Evolutionary conservation across 75 land plant species (phyloP), one percentile per base, ranked within the genome.

Genomic region (Sequoia sempervirens): DNA sequence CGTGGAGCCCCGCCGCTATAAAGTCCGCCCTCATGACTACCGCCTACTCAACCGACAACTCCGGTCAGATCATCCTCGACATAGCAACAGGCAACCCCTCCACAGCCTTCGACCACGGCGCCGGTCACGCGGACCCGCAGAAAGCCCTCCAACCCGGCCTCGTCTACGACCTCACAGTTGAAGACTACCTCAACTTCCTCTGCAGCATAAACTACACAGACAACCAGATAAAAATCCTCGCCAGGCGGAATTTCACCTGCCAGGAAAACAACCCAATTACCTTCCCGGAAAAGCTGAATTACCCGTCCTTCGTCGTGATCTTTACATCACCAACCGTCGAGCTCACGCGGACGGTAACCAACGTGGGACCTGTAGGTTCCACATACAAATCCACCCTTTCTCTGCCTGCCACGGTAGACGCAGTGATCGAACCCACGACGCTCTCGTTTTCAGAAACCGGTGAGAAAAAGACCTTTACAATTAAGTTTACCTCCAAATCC

Each of bases 21-120:
- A 75, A 84, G 20, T 96, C 98, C 1, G 98, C 98, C 3, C 90
- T 96, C 32, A 96, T 96, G 98, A 96, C 97, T n/a, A 92, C 95
- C 26, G 94, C 97, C 40, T 90, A 91, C 82, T 76, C 52, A 11
- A 5, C 58, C 13, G 91, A 92, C 89, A 91, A 87, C 37, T 38
- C 47, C 75, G 91, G 90, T 9, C 47, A 85, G 3, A 66, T 76
- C 36, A 56, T 95, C 30, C 82, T 64, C 32, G 97, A 94, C 82
- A 84, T 86, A n/a, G 91, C 91, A 26, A 92, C 93, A 43, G 91
- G 92, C 13, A 83, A 80, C 76, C 81, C 89, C 2, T 88, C 96
- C 72, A 92, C 96, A 17, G 91, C 97, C 11, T 92, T 89, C 85
- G 96, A 87, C 84, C 81, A 85, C 72, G 97, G 96, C n/a, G 86